Evolutionary conservation across 2,329 filamentous ascomycete species (phyloP).

Genomic region (Ophioceras dolichostomum): DNA sequence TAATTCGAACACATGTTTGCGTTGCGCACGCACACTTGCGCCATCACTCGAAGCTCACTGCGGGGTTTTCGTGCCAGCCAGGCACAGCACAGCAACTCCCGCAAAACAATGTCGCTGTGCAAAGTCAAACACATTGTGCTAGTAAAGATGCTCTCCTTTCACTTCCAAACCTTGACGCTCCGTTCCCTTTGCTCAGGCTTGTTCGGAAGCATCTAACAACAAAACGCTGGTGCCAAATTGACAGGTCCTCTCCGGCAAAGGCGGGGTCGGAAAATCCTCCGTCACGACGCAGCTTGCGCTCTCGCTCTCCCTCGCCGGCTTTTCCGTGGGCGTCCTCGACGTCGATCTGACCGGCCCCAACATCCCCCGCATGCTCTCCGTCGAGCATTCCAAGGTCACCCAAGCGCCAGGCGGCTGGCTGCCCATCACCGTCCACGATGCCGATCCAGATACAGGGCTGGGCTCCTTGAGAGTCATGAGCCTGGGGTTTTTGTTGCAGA

Average conservation of each 20-base stretch:
- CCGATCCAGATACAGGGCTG: conserved; percentile 33
- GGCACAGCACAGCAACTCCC: background rate
- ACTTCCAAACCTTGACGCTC: no score
- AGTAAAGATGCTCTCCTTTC: conserved; percentile 19
- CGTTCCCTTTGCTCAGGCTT: no score
- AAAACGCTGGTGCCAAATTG: background rate
- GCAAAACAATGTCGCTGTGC: conserved; percentile 44
- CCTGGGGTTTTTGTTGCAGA: conserved; percentile 76
- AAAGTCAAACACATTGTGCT: conserved; percentile 69
- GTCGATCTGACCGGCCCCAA: conserved; percentile 93
- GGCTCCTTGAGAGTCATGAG: conserved; percentile 78
- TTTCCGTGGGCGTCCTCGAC: conserved; percentile 89
- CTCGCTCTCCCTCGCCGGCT: conserved; percentile 70
- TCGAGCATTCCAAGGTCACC: conserved; percentile 79
- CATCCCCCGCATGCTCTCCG: conserved; percentile 87
- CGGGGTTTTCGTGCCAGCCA: no score
- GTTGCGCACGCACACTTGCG: no score
- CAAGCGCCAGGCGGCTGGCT: conserved; percentile 89
- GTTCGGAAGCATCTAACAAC: no score
- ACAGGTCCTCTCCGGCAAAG: conserved; percentile 84
- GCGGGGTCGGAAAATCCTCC: conserved; percentile 94
- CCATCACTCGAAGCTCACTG: no score
- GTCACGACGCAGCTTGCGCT: conserved; percentile 94
- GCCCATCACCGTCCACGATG: conserved; percentile 70
- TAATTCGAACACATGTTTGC: no score